phyloP scores from a whole-genome alignment of 2,329 filamentous ascomycete species.

The Colletotrichum simmondsii region DNA sequence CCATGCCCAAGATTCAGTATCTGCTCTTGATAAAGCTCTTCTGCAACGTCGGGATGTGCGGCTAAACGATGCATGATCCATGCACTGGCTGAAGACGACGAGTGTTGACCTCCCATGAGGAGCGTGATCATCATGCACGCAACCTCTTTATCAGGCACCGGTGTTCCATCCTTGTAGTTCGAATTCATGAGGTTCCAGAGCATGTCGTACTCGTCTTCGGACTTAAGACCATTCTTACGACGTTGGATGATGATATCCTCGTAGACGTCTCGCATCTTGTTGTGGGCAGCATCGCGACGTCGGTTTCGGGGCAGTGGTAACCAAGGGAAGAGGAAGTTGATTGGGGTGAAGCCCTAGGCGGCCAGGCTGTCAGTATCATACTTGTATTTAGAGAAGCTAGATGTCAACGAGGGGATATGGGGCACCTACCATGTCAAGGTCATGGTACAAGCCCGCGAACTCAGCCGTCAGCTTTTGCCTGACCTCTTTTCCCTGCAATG shows the following conservation, averaged over 20 bases:
- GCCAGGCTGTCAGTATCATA: too few species aligned
- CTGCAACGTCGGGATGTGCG: conserved; percentile 73
- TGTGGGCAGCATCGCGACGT: neutral
- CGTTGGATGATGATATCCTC: neutral
- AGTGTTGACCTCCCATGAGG: conserved; percentile 86
- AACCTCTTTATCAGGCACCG: conserved; percentile 79
- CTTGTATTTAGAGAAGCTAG: too few species aligned
- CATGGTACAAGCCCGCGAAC: conserved; percentile 81
- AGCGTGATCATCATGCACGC: conserved; percentile 90
- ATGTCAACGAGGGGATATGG: too few species aligned
- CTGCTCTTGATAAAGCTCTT: conserved; percentile 65
- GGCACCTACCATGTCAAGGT: conserved; percentile 74
- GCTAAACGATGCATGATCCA: conserved; percentile 84
- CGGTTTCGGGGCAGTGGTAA: neutral
- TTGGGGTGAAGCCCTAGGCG: conserved; percentile 52
- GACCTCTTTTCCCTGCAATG: conserved; percentile 81
- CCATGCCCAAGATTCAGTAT: conserved; percentile 45
- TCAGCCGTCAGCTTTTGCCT: conserved; percentile 76
- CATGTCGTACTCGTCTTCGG: neutral
- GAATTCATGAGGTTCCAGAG: neutral
- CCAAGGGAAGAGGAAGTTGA: neutral
- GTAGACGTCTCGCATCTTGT: neutral
- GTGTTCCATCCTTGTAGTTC: conserved; percentile 77
- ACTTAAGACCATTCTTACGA: neutral
- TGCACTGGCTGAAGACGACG: conserved; percentile 79